Conservation (phyloP, 169 alveolate genomes). For the Theileria orientalis region DNA sequence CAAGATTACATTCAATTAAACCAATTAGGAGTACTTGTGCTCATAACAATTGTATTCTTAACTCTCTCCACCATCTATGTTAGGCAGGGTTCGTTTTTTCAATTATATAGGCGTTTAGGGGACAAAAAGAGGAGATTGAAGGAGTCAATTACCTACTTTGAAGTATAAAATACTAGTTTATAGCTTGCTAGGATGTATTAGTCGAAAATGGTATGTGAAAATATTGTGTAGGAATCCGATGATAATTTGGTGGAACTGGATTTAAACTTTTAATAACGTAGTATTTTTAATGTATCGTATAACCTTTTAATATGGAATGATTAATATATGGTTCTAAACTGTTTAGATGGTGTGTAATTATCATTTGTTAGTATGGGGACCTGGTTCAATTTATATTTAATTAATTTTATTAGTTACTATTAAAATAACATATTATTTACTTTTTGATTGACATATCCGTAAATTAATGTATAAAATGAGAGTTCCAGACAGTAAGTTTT, state of each 20-base stretch:
- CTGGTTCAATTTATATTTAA: too few species aligned
- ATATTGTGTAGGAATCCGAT: not conserved
- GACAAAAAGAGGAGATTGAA: not conserved
- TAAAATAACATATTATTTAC: too few species aligned
- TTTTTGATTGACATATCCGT: too few species aligned
- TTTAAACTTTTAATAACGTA: not conserved
- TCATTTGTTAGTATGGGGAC: too few species aligned
- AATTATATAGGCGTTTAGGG: not conserved
- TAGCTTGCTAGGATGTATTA: not conserved
- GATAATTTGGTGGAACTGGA: constrained; percentile 21
- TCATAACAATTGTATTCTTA: not conserved
- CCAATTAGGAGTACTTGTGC: not conserved
- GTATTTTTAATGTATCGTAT: not conserved
- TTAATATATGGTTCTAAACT: too few species aligned
- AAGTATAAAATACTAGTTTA: too few species aligned
- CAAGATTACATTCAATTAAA: not conserved
- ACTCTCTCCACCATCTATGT: not conserved
- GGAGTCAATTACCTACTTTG: not conserved
- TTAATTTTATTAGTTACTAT: too few species aligned
- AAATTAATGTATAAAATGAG: too few species aligned
- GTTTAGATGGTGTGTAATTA: too few species aligned
- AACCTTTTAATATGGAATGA: not conserved
- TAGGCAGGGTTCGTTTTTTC: not conserved
- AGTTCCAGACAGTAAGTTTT: too few species aligned
- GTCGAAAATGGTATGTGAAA: not conserved